Evolutionary conservation across 2,329 filamentous ascomycete species (phyloP), one percentile per base, ranked within the genome.

Genomic region (Exophiala oligosperma): DNA sequence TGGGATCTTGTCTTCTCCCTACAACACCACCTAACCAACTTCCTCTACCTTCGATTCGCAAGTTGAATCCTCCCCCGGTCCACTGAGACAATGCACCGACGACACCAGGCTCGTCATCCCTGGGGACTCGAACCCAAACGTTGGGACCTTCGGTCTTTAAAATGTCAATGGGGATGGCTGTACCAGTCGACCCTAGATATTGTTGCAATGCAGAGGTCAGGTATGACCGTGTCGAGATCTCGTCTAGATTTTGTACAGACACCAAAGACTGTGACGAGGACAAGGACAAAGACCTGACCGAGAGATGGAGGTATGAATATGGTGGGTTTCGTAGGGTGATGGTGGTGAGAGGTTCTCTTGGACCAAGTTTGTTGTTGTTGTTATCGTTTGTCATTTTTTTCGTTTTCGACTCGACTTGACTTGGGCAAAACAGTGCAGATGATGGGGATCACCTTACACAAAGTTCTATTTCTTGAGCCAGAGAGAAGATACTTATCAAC

Each of bases 111-210:
- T 71, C 74, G 62, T 80, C 78, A n/a, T 76, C 74, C 28, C 72
- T 67, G 1, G 77, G 76, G 0, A 79, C 69, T 37, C 78, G 72
- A 12, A 80, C 72, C 76, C 77, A 80, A 6, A 74, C 59, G 28
- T 67, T 57, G 8, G 37, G 59, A 6, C 50, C 57, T 38, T 67
- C 68, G 17, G 76, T 64, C 47, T 77, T 77, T 12, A 79, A 65
- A 35, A 80, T 76, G 56, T 81, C 78, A 50, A 80, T 70, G 2
- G 76, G 66, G 40, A 80, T 79, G 12, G 76, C 70, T 2, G 76
- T 76, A 14, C 78, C 78, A 3, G 72, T 72, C 6, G 79, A 57
- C 1, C 78, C 78, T 46, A 80, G 74, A 64, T 76, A 79, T 66
- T 79, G 76, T 21, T 73, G 72, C 1, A 81, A 70, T 1, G 78